Evolutionary conservation across 176 grass and related monocot species (phyloP).

Genomic region (Pontederia paniculata): DNA sequence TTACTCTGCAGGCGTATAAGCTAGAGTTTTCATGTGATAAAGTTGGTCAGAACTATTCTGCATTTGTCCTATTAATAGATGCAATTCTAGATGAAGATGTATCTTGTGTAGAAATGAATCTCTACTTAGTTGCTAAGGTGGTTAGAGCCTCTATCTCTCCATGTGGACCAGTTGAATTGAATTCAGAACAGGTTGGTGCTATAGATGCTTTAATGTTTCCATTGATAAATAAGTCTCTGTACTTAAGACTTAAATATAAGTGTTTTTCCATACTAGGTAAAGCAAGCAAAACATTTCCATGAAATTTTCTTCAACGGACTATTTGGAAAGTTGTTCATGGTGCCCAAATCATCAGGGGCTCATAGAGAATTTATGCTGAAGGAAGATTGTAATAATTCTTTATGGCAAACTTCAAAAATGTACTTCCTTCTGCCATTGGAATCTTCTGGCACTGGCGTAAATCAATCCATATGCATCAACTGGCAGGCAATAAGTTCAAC

Average conservation of each 20-base stretch:
- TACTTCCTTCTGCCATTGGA: conserved; percentile 8
- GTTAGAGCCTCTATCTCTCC: not conserved
- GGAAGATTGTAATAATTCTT: not conserved
- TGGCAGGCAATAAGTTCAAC: conserved; percentile 3
- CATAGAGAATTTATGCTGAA: conserved; percentile 4
- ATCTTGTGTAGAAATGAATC: conserved; percentile 4
- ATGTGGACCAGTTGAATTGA: not conserved
- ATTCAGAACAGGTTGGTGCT: not conserved
- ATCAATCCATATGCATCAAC: not conserved
- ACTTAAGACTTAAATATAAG: not conserved
- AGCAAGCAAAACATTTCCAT: conserved; percentile 9
- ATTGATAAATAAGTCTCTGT: not conserved
- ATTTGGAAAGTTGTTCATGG: conserved; percentile 9
- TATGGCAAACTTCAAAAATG: conserved; percentile 4
- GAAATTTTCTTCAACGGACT: conserved; percentile 17
- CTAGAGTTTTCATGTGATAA: conserved; percentile 8
- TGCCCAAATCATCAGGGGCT: not conserved
- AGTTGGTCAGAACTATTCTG: conserved; percentile 11
- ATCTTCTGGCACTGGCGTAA: not conserved
- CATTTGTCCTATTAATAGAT: conserved; percentile 8
- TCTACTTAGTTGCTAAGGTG: conserved; percentile 9
- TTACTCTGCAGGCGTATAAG: conserved; percentile 14
- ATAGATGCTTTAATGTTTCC: not conserved
- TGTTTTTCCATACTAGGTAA: not conserved
- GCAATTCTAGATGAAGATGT: conserved; percentile 14